These are phyloP conservation scores for Phlebopus sp. DNA, from an alignment of 1,284 basidiomycete genomes.

Conservation along the genomic window DNA sequence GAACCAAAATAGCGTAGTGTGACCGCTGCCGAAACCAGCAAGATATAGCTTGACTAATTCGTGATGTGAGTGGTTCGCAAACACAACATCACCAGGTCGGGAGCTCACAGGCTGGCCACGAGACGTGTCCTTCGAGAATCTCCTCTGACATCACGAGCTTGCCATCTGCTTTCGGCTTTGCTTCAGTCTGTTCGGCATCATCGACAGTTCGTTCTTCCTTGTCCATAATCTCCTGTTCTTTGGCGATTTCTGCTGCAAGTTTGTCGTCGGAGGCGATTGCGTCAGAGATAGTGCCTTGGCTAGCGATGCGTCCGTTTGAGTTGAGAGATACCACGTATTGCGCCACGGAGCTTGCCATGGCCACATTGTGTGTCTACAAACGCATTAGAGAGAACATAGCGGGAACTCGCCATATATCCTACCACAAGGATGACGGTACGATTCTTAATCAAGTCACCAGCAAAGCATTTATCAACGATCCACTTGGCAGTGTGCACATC, in stretches of 20 bases:
- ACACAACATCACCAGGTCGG: not conserved
- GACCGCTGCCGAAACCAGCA: conserved; percentile 39
- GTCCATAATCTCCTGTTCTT: conserved; percentile 31
- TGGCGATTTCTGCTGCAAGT: conserved; percentile 29
- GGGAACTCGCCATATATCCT: conserved; percentile 20
- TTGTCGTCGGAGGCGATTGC: conserved; percentile 35
- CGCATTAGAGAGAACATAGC: not conserved
- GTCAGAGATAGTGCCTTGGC: conserved; percentile 40
- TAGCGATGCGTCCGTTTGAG: conserved; percentile 42
- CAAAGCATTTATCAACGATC: conserved; percentile 75
- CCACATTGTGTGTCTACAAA: conserved; percentile 60
- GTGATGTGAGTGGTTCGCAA: not conserved
- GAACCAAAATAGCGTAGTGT: conserved; percentile 40
- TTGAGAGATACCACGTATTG: conserved; percentile 55
- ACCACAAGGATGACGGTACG: conserved; percentile 74
- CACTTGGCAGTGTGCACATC: conserved; percentile 60
- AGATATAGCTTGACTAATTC: conserved; percentile 35
- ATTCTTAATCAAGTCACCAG: conserved; percentile 63
- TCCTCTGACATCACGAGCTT: conserved; percentile 63
- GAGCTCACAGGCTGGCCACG: conserved; percentile 38
- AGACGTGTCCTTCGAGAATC: conserved; percentile 57
- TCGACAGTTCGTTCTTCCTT: conserved; percentile 13
- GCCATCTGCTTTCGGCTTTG: conserved; percentile 29
- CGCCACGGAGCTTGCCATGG: conserved; percentile 54
- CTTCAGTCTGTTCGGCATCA: conserved; percentile 1